Percentiles rank a stretch among this genome's conserved stretches.
Conservation (phyloP, 306 rosid species). For the Malus sylvestris region DNA sequence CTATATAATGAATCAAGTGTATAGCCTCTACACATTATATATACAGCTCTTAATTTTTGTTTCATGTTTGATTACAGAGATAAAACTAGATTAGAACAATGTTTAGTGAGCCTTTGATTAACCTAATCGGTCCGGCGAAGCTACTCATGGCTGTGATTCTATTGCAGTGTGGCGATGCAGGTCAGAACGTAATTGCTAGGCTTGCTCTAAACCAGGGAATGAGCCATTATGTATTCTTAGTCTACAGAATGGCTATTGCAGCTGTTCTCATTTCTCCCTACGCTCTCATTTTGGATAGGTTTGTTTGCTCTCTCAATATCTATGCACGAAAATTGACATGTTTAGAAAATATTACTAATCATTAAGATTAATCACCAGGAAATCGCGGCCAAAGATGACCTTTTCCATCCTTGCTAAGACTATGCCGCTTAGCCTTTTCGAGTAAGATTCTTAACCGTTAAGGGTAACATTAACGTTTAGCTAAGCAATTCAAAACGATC, state of each 20-base stretch:
- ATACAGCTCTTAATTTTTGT: background rate
- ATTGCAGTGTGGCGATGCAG: conserved; percentile 26
- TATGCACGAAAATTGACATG: background rate
- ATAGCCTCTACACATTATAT: background rate
- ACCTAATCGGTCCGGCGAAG: conserved; percentile 6
- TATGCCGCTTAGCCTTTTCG: conserved; percentile 19
- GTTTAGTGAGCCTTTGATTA: background rate
- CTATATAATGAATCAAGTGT: background rate
- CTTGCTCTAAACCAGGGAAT: conserved; percentile 32
- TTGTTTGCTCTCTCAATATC: background rate
- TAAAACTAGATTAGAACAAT: background rate
- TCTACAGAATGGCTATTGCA: conserved; percentile 27
- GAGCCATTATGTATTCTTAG: conserved; percentile 27
- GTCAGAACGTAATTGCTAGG: conserved; percentile 19
- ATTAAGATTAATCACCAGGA: background rate
- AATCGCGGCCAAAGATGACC: conserved; percentile 14
- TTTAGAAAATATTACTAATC: background rate
- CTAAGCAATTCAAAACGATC: background rate
- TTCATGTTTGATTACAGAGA: background rate
- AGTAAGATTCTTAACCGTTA: conserved; percentile 9
- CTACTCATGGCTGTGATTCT: conserved; percentile 17
- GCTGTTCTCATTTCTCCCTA: conserved; percentile 26
- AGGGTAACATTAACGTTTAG: background rate
- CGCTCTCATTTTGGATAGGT: conserved; percentile 30
- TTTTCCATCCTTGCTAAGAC: conserved; percentile 10